Percentiles rank a stretch among this genome's conserved stretches.
These are phyloP conservation scores for Curvularia spicifera DNA, from an alignment of 2,329 filamentous ascomycete species.

Conservation along the genomic window DNA sequence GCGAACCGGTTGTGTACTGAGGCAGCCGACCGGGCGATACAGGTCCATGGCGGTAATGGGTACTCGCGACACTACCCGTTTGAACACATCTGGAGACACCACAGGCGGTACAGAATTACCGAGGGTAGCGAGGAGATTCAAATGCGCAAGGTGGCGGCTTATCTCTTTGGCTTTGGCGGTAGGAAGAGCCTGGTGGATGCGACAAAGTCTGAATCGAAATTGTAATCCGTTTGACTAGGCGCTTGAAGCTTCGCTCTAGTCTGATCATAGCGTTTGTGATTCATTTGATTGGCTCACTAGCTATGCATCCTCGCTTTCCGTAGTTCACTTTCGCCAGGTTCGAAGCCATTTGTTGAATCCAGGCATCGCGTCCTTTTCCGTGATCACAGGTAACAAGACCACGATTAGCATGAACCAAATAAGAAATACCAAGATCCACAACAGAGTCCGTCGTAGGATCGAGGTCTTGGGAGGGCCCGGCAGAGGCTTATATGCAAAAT, in stretches of 20 bases:
- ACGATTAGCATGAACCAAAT: slow-evolving; percentile 12
- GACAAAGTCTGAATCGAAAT: slow-evolving; percentile 40
- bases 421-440: slow-evolving; percentile 3
- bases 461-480: background rate
- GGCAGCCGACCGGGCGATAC: slow-evolving; percentile 67
- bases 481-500: background rate
- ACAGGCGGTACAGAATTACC: slow-evolving; percentile 67
- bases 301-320: background rate
- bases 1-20: slow-evolving; percentile 66
- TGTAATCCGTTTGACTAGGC: slow-evolving; percentile 24
- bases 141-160: slow-evolving; percentile 68
- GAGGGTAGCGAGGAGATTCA: slow-evolving; percentile 71
- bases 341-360: slow-evolving; percentile 24
- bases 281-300: background rate
- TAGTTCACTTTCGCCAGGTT: background rate
- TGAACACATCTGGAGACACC: slow-evolving; percentile 70
- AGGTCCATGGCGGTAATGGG: slow-evolving; percentile 66
- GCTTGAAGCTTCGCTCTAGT: too few relatives aligned
- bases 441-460: background rate
- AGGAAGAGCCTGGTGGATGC: slow-evolving; percentile 50
- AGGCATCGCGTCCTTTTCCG: slow-evolving; percentile 15
- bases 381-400: slow-evolving; percentile 10
- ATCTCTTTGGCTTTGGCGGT: slow-evolving; percentile 62
- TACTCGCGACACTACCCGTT: slow-evolving; percentile 66
- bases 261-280: background rate